phyloP scores from a whole-genome alignment of 331 rosid species.

The Quercus phellos region DNA sequence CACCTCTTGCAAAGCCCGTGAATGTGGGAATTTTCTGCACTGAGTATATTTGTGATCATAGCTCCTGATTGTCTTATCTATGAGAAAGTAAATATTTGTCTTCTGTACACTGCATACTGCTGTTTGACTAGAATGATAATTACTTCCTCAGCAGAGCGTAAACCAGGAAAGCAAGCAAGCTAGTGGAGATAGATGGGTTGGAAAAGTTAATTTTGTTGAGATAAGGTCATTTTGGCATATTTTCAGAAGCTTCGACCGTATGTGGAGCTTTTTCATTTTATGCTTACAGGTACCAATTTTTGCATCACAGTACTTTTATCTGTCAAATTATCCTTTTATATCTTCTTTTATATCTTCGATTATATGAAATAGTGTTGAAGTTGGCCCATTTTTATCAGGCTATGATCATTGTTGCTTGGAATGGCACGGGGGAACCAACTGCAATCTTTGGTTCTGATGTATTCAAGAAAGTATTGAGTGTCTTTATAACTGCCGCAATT shows the following conservation, averaged over 20 bases:
- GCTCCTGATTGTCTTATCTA: not conserved
- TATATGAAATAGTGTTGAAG: conserved; percentile 18
- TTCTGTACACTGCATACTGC: not conserved
- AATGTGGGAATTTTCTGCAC: no score
- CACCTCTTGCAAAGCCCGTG: no score
- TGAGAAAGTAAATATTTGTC: not conserved
- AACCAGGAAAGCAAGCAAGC: conserved; percentile 67
- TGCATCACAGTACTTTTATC: not conserved
- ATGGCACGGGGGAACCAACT: conserved; percentile 74
- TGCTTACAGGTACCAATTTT: conserved; percentile 73
- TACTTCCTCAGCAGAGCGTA: no score
- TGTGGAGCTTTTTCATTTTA: conserved; percentile 95
- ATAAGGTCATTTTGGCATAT: conserved; percentile 93
- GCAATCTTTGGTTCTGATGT: conserved; percentile 57
- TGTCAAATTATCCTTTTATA: conserved; percentile 1
- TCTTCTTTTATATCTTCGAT: conserved; percentile 6
- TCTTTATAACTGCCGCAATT: conserved; percentile 93
- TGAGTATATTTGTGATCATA: no score
- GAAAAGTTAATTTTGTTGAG: conserved; percentile 95
- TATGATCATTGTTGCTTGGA: conserved; percentile 96
- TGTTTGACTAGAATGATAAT: not conserved
- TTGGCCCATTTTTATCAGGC: conserved; percentile 43
- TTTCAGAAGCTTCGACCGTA: conserved; percentile 96
- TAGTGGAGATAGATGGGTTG: conserved; percentile 69
- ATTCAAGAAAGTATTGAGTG: conserved; percentile 86